These are phyloP conservation scores for Orobanche coerulescens DNA, from an alignment of 257 asterid genomes.

Conservation along the genomic window DNA sequence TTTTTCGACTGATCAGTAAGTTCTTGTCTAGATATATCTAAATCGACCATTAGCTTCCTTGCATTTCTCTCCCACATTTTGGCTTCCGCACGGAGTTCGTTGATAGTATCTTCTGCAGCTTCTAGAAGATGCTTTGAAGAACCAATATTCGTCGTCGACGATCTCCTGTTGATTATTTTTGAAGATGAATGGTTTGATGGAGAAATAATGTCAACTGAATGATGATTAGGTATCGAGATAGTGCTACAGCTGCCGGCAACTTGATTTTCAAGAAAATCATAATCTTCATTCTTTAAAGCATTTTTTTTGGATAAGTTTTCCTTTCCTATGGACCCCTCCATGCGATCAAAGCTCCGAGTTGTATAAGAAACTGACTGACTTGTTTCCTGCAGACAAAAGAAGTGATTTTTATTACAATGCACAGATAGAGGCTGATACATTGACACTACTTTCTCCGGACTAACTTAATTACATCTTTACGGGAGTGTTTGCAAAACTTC, in stretches of 20 bases:
- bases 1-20: constrained; percentile 49
- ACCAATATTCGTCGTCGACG: constrained; percentile 27
- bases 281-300: constrained; percentile 27
- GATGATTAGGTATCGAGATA: constrained; percentile 30
- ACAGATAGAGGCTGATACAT: not conserved
- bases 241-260: not conserved
- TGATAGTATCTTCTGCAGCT: constrained; percentile 64
- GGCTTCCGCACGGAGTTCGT: constrained; percentile 80
- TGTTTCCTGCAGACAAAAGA: constrained; percentile 39
- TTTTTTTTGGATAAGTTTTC: constrained; percentile 21
- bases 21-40: constrained; percentile 59
- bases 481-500: no score
- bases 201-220: constrained; percentile 30
- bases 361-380: constrained; percentile 36
- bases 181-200: constrained; percentile 36
- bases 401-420: not conserved
- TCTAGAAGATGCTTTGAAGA: constrained; percentile 51
- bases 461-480: no score
- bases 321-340: constrained; percentile 29
- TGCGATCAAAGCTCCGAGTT: constrained; percentile 24
- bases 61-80: constrained; percentile 98
- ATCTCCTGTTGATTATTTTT: constrained; percentile 28
- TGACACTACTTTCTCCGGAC: no score
- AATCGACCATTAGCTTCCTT: constrained; percentile 65
- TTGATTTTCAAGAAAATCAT: not conserved